A percentile compares a stretch with the other conserved stretches of the same genome.
Evolutionary conservation across 768 basidiomycete genomes (phyloP).

Genomic region (Filobasidium floriforme): DNA sequence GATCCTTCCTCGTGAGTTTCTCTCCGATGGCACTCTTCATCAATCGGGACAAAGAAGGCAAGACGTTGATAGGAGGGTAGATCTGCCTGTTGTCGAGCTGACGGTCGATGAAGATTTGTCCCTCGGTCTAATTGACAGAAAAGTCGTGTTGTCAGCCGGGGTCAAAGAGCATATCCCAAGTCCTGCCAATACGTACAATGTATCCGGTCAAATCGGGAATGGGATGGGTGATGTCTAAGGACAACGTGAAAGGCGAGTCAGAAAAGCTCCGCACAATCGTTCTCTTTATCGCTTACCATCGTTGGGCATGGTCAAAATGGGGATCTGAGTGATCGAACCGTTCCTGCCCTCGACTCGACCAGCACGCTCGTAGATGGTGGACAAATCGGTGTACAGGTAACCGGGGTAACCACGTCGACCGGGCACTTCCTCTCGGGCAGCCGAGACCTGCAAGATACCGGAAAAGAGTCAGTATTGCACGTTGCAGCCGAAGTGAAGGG

Average conservation of each 20-base stretch:
- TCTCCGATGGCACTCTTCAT: slow-evolving; percentile 99
- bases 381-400: slow-evolving; percentile 83
- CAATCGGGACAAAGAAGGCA: slow-evolving; percentile 94
- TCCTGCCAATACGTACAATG: slow-evolving; percentile 49
- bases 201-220: slow-evolving; percentile 99
- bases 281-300: slow-evolving; percentile 59
- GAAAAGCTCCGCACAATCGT: not conserved
- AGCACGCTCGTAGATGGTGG: slow-evolving; percentile 98
- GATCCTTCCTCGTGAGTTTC: slow-evolving; percentile 92
- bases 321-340: slow-evolving; percentile 98
- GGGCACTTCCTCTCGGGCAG: slow-evolving; percentile 97
- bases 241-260: slow-evolving; percentile 8
- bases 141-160: not conserved
- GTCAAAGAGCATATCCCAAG: not conserved
- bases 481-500: slow-evolving; percentile 18
- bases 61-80: slow-evolving; percentile 98
- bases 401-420: slow-evolving; percentile 91
- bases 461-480: slow-evolving; percentile 29
- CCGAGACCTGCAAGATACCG: slow-evolving; percentile 62
- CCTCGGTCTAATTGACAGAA: slow-evolving; percentile 58
- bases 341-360: slow-evolving; percentile 96
- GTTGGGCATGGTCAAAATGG: slow-evolving; percentile 99
- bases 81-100: slow-evolving; percentile 81
- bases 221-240: slow-evolving; percentile 95
- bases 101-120: slow-evolving; percentile 97